These are phyloP conservation scores for Calonectria fujianensis DNA, from an alignment of 2,329 filamentous ascomycete genomes.

Conservation along the genomic window DNA sequence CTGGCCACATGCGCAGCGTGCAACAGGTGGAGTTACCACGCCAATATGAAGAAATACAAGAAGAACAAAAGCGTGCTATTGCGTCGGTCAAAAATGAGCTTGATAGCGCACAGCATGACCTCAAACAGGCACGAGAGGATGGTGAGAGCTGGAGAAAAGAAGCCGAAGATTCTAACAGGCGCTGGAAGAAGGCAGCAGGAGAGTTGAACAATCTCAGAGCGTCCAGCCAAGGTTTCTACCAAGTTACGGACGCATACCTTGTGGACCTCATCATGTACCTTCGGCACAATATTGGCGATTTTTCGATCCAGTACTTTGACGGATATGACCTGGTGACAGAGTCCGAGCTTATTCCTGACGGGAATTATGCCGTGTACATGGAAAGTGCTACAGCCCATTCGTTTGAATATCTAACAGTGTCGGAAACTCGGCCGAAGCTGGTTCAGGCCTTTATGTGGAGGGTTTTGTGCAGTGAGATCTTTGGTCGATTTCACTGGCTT, in stretches of 20 bases:
- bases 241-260: conserved; percentile 11
- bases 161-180: neutral
- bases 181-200: conserved; percentile 1
- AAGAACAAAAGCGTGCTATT: too few species aligned
- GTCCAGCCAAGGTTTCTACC: conserved; percentile 10
- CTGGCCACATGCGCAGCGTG: too few species aligned
- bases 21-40: too few species aligned
- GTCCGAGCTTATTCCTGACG: too few species aligned
- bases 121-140: neutral
- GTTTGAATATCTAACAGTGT: neutral
- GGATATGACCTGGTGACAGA: neutral
- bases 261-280: neutral
- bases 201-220: conserved; percentile 9
- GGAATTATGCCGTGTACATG: too few species aligned
- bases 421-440: neutral
- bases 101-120: neutral
- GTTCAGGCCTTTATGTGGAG: conserved; percentile 20
- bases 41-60: too few species aligned
- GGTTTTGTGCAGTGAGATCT: neutral
- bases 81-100: neutral
- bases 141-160: neutral
- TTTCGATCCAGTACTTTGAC: conserved; percentile 13
- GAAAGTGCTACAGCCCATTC: too few species aligned
- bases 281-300: neutral
- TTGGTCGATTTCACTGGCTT: neutral